Percentiles rank a stretch among this genome's conserved stretches.
Evolutionary conservation across 1,284 basidiomycete genomes (phyloP).

Genomic region (Fereydounia khargensis): DNA sequence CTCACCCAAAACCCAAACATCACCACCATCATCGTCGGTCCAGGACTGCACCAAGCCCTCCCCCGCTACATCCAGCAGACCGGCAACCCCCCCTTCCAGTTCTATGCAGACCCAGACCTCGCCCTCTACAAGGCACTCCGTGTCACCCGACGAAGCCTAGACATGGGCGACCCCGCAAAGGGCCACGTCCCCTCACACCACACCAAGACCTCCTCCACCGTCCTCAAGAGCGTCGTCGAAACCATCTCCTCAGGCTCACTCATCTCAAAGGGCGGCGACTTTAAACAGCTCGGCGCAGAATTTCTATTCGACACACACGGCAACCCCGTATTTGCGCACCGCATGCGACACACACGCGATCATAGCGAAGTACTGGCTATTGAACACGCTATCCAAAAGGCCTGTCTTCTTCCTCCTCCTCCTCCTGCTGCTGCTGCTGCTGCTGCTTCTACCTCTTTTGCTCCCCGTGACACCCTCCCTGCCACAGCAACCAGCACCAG

Average conservation of each 20-base stretch:
- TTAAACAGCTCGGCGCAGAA: constrained; percentile 33
- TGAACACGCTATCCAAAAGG: constrained; percentile 3
- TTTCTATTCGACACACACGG: constrained; percentile 14
- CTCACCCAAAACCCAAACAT: constrained; percentile 8
- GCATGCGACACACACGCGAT: constrained; percentile 30
- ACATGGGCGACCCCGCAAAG: constrained; percentile 9
- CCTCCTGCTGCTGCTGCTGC: too few relatives aligned
- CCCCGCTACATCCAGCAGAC: constrained; percentile 7
- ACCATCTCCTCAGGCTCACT: constrained; percentile 12
- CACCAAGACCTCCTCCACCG: neutral
- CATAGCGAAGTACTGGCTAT: constrained; percentile 14
- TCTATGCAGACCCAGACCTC: constrained; percentile 23
- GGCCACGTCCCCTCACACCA: constrained; percentile 19
- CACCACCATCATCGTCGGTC: constrained; percentile 19
- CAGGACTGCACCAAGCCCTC: constrained; percentile 12
- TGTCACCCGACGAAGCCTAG: constrained; percentile 13
- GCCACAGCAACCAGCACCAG: neutral
- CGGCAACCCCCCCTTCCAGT: constrained; percentile 9
- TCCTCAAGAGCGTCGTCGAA: constrained; percentile 10
- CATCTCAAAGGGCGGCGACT: constrained; percentile 22
- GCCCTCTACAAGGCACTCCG: constrained; percentile 25
- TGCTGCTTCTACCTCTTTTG: too few relatives aligned
- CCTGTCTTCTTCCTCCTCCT: too few relatives aligned
- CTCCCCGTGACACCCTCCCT: too few relatives aligned
- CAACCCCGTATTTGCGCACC: constrained; percentile 15